These are phyloP conservation scores for Fremontodendron californicum DNA, from an alignment of 345 rosid species.

Conservation along the genomic window DNA sequence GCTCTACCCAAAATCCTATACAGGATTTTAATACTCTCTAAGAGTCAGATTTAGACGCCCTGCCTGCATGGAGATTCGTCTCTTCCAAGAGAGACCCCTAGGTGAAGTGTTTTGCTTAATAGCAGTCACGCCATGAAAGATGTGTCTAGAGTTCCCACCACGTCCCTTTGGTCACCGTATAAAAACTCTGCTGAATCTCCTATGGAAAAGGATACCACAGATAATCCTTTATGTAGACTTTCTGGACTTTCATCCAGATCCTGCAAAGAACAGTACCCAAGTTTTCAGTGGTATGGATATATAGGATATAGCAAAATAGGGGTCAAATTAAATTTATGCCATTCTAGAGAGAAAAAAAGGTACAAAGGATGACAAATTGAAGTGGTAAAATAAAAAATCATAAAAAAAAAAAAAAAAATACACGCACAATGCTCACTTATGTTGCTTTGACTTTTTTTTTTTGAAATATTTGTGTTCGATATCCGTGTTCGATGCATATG, in stretches of 20 bases:
- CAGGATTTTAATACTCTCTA: conserved; percentile 51
- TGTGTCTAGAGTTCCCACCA: conserved; percentile 58
- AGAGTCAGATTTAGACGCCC: conserved; percentile 84
- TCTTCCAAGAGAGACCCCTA: conserved; percentile 36
- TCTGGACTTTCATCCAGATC: conserved; percentile 65
- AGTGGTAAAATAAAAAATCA: neutral
- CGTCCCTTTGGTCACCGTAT: conserved; percentile 45
- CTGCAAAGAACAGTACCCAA: conserved; percentile 32
- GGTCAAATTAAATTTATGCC: neutral
- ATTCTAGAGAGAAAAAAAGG: neutral
- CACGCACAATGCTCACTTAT: too few relatives aligned
- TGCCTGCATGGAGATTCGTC: conserved; percentile 53
- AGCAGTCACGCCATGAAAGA: conserved; percentile 72
- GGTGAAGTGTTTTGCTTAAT: conserved; percentile 48
- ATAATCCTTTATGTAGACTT: conserved; percentile 51
- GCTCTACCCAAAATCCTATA: too few relatives aligned
- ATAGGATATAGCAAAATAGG: neutral
- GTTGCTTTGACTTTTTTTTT: too few relatives aligned
- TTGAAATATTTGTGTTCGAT: too few relatives aligned
- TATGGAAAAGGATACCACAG: conserved; percentile 70
- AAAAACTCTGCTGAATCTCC: conserved; percentile 77
- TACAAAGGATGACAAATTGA: neutral
- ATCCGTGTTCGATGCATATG: too few relatives aligned
- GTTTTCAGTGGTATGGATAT: neutral
- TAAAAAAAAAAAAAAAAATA: too few relatives aligned